Evolutionary conservation across 2,329 filamentous ascomycete species (phyloP), one percentile per base, ranked within the genome.

Genomic region (Epichloe typhina): DNA sequence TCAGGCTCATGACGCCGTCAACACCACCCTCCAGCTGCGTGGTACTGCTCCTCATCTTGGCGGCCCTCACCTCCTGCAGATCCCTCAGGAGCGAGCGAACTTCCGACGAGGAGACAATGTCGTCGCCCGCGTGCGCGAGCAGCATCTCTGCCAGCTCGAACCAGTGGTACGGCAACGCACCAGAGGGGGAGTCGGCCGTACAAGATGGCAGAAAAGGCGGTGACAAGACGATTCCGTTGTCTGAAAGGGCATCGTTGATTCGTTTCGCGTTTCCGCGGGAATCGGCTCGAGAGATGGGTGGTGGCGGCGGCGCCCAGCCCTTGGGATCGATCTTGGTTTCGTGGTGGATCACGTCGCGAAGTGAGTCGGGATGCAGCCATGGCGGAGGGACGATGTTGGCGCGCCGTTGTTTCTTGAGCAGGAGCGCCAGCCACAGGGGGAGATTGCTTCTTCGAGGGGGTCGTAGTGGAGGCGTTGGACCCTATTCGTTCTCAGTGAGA

Each of bases 391-490:
- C 74, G 57, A 98, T 95, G 70, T 95, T 96, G 59, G 89, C 89
- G 61, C 93, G 85, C 50, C 86, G 82, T 69, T 98, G 93, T 56
- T 90, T 88, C 69, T 97, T 97, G 50, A 98, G 82, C 23, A 97
- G 82, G 15, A 97, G 77, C 2, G 93, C 93, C 15, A 98, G 85
- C 93, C 93, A 98, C 53, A 98, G 80, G 0, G 93, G 91, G 0
- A 97, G 67, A 40, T 84, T 74, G 57, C 82, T 79, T 59, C 89
- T 82, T 62, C 89, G 83, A 0, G 91, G 91, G 2, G 93, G 93
- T 26, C 82, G 80, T 40, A 98, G 79, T 23, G 79, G 68, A 50
- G 83, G 82, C 37, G 90, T 86, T 52, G 81, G 74, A 53, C 91
- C 91, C 91, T 96, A 61, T 45, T 48, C 8, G 61, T 45, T 48